Conservation (phyloP, 2,329 filamentous ascomycete species). For the Exophiala mesophila region DNA sequence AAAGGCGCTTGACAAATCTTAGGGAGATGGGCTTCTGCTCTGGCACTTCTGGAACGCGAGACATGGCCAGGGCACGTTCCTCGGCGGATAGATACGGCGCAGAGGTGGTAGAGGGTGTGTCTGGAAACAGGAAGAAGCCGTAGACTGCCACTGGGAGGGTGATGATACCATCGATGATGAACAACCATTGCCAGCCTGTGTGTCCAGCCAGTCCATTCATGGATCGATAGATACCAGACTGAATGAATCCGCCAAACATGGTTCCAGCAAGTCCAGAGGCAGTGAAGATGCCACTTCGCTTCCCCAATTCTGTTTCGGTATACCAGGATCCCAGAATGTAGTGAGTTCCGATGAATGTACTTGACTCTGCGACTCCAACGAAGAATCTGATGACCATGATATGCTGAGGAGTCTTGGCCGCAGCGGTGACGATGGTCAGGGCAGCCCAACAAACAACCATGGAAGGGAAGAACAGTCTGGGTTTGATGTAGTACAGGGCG, state of each 20-base stretch:
- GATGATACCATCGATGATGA: slow-evolving; percentile 38
- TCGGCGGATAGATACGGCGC: slow-evolving; percentile 33
- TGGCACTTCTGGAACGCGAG: slow-evolving; percentile 28
- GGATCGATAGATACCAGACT: slow-evolving; percentile 9
- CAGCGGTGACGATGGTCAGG: slow-evolving; percentile 29
- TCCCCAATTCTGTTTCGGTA: slow-evolving; percentile 32
- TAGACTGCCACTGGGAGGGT: slow-evolving; percentile 41
- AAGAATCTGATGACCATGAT: slow-evolving; percentile 25
- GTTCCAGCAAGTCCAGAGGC: slow-evolving; percentile 28
- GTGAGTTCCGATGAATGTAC: slow-evolving; percentile 13
- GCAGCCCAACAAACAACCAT: slow-evolving; percentile 31
- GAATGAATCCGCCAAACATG: slow-evolving; percentile 16
- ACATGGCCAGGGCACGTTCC: slow-evolving; percentile 31
- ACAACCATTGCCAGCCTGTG: slow-evolving; percentile 32
- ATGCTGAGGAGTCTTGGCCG: slow-evolving; percentile 10
- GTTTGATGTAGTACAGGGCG: slow-evolving; percentile 30
- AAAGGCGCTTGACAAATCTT: slow-evolving; percentile 31
- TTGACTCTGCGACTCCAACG: slow-evolving; percentile 20
- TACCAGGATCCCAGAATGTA: slow-evolving; percentile 28
- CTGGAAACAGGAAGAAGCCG: slow-evolving; percentile 40
- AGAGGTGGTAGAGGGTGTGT: slow-evolving; percentile 34
- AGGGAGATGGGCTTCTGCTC: slow-evolving; percentile 20
- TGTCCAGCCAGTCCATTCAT: slow-evolving; percentile 1
- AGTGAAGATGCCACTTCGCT: slow-evolving; percentile 35
- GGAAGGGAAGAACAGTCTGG: slow-evolving; percentile 30